Evolutionary conservation across 2,329 filamentous ascomycete species (phyloP), one percentile per base, ranked within the genome.

Genomic region (Phoma herbarum): DNA sequence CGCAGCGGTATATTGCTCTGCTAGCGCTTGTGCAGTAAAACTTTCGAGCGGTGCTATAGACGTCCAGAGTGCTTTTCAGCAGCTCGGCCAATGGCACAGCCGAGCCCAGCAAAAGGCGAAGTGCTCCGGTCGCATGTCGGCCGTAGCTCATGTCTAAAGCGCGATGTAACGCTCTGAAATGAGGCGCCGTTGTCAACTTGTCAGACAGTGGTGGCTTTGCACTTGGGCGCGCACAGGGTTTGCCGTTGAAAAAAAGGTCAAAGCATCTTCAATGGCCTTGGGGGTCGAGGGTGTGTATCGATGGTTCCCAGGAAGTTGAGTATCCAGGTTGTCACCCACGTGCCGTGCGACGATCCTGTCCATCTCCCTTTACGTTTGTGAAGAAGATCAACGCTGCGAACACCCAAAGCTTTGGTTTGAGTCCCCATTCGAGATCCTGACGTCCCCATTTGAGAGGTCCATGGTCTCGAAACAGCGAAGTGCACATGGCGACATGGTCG

Each of bases 161-260:
- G 52, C 61, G 63, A 66, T 66, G 63, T 66, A 66, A 66, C 63
- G 52, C 52, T 62, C 63, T 56, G 45, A 47, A 62, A 63, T 57
- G 61, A 62, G 59, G 61, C 54, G 61, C 59, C 56, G 50, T 59
- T 59, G 60, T 64, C 61, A 60, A 54, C 20, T 57, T 60, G 54
- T 60, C 55, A 57, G 51, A 35, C 26, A 18, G 48, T 45, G 25
- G 52, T 57, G 49, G 57, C 57, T 62, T 62, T 50, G 54, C 61
- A 59, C 53, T 57, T 58, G 53, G 51, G 20, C 41, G 49, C 31
- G 56, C 56, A 54, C 50, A 54, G 45, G 46, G 33, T 59, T 49
- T 55, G 52, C 56, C 59, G 56, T 60, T 57, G 49, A 23, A 43
- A 49, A 49, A 18, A 39, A 48, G 48, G 52, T 47, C 54, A 57